A percentile compares a stretch with the other conserved stretches of the same genome.
phyloP scores from a whole-genome alignment of 2,329 filamentous ascomycete species.

The Mariannaea elegans region DNA sequence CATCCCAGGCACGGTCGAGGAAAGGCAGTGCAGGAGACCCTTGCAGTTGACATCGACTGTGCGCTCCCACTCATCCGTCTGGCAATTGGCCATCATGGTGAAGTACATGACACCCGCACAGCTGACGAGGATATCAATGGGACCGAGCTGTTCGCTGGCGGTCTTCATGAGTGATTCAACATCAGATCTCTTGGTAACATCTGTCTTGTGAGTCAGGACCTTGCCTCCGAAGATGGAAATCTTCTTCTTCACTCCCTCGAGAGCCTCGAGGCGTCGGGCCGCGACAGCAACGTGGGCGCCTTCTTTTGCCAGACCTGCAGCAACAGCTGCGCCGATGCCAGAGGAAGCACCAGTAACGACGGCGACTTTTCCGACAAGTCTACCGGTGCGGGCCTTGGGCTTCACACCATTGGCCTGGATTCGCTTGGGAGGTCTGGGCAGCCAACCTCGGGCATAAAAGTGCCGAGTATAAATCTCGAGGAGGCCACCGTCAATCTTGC shows the following conservation, averaged over 20 bases:
- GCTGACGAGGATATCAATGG: constrained; percentile 80
- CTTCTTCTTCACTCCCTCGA: constrained; percentile 72
- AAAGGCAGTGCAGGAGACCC: constrained; percentile 77
- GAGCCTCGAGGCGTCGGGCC: constrained; percentile 73
- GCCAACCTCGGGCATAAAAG: constrained; percentile 83
- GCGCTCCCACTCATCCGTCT: constrained; percentile 79
- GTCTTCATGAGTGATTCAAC: constrained; percentile 72
- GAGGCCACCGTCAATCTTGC: constrained; percentile 74
- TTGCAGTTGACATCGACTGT: constrained; percentile 91
- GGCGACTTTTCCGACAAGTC: constrained; percentile 74
- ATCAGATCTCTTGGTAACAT: constrained; percentile 73
- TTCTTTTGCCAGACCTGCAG: constrained; percentile 72
- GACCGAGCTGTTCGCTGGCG: constrained; percentile 70
- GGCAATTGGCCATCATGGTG: constrained; percentile 83
- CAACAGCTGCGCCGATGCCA: constrained; percentile 80
- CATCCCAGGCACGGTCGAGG: constrained; percentile 76
- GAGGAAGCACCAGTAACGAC: constrained; percentile 83
- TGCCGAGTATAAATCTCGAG: constrained; percentile 82
- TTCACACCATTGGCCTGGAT: constrained; percentile 44
- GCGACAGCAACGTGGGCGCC: constrained; percentile 78
- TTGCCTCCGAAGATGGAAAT: constrained; percentile 67
- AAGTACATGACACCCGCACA: constrained; percentile 90
- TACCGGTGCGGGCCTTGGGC: constrained; percentile 54
- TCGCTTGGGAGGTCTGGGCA: constrained; percentile 68
- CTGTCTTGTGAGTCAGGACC: constrained; percentile 74